Evolutionary conservation across 1,139 yeast genomes (phyloP).

Genomic region (Protomyces inundatus): DNA sequence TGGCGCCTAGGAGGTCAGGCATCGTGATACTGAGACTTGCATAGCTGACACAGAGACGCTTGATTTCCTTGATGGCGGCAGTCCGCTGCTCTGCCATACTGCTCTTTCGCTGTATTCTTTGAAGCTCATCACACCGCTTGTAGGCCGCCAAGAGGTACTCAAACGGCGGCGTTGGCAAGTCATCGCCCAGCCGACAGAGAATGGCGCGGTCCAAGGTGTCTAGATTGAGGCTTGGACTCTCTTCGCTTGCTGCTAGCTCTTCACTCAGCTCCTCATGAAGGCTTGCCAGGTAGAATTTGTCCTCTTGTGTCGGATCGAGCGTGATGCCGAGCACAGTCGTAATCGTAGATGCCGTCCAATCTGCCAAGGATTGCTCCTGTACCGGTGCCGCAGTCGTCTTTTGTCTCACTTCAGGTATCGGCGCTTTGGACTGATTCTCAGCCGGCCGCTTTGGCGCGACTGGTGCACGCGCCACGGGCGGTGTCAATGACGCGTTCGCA

Average conservation of each 20-base stretch:
- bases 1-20: slow-evolving; percentile 54
- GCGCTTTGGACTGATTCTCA: not conserved
- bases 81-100: slow-evolving; percentile 26
- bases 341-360: slow-evolving; percentile 4
- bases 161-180: slow-evolving; percentile 30
- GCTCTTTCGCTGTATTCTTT: slow-evolving; percentile 27
- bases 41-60: slow-evolving; percentile 57
- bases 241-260: not conserved
- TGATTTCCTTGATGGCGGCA: slow-evolving; percentile 47
- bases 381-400: not conserved
- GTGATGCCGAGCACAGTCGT: slow-evolving; percentile 2
- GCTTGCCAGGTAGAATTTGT: not conserved
- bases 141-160: slow-evolving; percentile 31
- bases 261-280: slow-evolving; percentile 13
- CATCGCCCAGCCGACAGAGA: slow-evolving; percentile 36
- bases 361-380: not conserved
- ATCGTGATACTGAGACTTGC: slow-evolving; percentile 66
- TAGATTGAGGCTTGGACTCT: slow-evolving; percentile 28
- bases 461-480: not conserved
- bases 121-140: slow-evolving; percentile 20
- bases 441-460: not conserved
- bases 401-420: not conserved
- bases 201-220: slow-evolving; percentile 36
- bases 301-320: slow-evolving; percentile 5
- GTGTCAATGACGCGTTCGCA: not conserved